Evolutionary conservation across 805 yeast genomes (phyloP), one percentile per base, ranked within the genome.

Genomic region (Candida suzukii): DNA sequence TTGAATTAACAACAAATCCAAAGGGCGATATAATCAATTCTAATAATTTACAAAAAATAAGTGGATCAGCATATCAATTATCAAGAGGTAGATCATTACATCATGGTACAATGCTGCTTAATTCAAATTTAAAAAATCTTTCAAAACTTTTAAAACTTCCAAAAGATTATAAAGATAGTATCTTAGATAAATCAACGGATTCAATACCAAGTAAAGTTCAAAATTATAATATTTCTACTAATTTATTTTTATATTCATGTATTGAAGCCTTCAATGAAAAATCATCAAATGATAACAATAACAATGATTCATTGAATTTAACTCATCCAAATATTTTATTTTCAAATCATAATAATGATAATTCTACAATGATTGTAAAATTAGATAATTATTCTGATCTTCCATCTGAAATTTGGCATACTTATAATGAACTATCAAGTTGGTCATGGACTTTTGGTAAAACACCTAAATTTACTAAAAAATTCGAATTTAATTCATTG

Each of bases 1-100:
- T 50, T 26, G 32, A 38, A 20, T 57, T 86, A 3, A 48, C 51
- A 8, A 75, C 86, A 6, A 91, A 87, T 54, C 73, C 68, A 2
- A 71, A 97, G 37, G 95, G 95, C 25, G 99, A 93, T 57, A 81
- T 91, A 24, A 70, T 80, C 10, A 73, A 78, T 16, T 52, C 45
- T 1, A 54, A 53, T 14, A 64, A 61, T 1, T 64, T 57, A 20
- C 54, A 60, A 3, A 93, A 93, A 55, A 78, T 93, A 4, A 83
- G 95, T 51, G 99, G 99, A 0, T 85, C 95, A 8, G 97, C 99
- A 0, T 93, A 76, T 61, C 90, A 90, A 57, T 69, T 93, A 26
- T 80, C 95, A 5, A 72, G 74, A 38, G 90, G 93, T 0, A 78
- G 78, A 50, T 79, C 95, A 7, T 82, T 90, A 49, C 99, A 93